These are phyloP conservation scores for Globisporangium nunn DNA, from an alignment of 352 stramenopile species.

Conservation along the genomic window DNA sequence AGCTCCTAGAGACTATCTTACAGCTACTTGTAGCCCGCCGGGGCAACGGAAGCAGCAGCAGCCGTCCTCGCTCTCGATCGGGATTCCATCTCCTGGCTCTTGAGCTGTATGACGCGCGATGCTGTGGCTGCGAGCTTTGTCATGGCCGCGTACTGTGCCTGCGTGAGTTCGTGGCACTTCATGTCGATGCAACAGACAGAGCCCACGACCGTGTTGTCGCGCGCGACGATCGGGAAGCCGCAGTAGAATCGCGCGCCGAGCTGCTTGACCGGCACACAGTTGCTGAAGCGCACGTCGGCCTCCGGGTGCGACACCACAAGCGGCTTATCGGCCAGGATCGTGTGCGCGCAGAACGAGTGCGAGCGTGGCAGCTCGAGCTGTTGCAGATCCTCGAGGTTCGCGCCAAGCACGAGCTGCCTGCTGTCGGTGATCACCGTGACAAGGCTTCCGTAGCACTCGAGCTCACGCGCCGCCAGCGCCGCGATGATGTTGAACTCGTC, in stretches of 20 bases:
- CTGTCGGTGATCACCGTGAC: slow-evolving; percentile 57
- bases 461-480: slow-evolving; percentile 44
- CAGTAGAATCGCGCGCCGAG: slow-evolving; percentile 67
- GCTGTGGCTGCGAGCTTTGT: slow-evolving; percentile 44
- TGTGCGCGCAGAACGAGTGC: slow-evolving; percentile 47
- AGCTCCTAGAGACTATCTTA: neutral
- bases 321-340: slow-evolving; percentile 50
- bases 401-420: slow-evolving; percentile 41
- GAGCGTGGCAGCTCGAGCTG: slow-evolving; percentile 13
- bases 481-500: slow-evolving; percentile 75
- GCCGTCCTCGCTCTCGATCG: neutral
- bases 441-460: slow-evolving; percentile 45
- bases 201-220: slow-evolving; percentile 47
- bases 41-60: neutral
- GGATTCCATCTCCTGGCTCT: slow-evolving; percentile 9
- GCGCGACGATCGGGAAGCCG: slow-evolving; percentile 51
- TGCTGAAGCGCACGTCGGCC: slow-evolving; percentile 63
- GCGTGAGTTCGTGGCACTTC: slow-evolving; percentile 40
- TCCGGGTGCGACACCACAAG: slow-evolving; percentile 53
- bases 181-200: slow-evolving; percentile 56
- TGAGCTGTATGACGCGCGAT: slow-evolving; percentile 35
- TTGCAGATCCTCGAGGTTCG: slow-evolving; percentile 20
- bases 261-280: slow-evolving; percentile 26
- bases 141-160: slow-evolving; percentile 52
- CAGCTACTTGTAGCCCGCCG: neutral